Evolutionary conservation across 495 filamentous ascomycete genomes (phyloP), one percentile per base, ranked within the genome.

Genomic region (Xanthoparmelia taractica): DNA sequence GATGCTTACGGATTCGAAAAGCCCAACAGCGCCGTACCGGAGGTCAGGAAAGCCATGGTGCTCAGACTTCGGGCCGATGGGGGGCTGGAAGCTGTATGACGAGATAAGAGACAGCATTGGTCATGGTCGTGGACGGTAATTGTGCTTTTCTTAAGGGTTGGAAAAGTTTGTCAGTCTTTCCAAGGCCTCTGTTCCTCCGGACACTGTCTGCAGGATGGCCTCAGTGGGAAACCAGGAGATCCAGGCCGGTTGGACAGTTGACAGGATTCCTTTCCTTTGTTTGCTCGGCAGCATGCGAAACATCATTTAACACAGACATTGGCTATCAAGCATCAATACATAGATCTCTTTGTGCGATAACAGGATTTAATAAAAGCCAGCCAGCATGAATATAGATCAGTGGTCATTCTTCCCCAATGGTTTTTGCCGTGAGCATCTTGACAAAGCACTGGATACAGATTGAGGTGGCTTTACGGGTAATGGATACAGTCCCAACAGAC

Each of bases 1-100:
- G 61, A 61, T 61, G 61, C 65, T 41, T 66, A 62, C 43, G 64
- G 64, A 8, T 59, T 34, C 43, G 37, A 37, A 12, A 29, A 43
- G 31, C 6, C 27, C n/a, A 50, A 58, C 33, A 55, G 52, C 31
- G 29, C 34, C 33, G 25, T 1, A 23, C 57, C 31, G 31, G 20
- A 47, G 4, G 43, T 43, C n/a, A 38, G 43, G 7, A 45, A 47
- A 40, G 34, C 8, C 33, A 37, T 58, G 34, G 56, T 58, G 20
- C 34, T 58, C n/a, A 58, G 34, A 40, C 34, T 58, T 27, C 34
- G 34, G 12, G 20, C 40, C 17, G 56, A 58, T 40, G 56, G 56
- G 25, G 34, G n/a, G 8, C 38, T 37, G 20, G 56, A 58, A 25
- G 25, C 0, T 27, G 56, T 11, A 8, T 58, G 15, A 41, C 8